A percentile compares a stretch with the other conserved stretches of the same genome.
Evolutionary conservation across 2,329 filamentous ascomycete species (phyloP).

Genomic region (Plectosphaerella cucumerina): DNA sequence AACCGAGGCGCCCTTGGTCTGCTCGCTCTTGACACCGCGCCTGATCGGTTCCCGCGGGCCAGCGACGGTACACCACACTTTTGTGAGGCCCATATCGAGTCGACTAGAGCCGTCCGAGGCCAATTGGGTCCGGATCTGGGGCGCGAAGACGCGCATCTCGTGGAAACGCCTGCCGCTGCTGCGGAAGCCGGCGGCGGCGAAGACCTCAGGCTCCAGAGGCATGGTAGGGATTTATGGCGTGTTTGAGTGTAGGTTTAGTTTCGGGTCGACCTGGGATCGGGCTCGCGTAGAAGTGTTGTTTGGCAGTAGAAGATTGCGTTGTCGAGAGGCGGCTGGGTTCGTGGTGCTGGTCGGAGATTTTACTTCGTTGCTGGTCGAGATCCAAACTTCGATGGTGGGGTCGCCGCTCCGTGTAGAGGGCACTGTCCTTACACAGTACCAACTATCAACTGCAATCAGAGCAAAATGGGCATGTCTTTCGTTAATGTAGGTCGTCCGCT

Average conservation of each 20-base stretch:
- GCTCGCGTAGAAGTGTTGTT: no score
- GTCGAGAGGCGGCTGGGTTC: no score
- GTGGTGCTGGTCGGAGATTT: no score
- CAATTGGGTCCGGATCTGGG: slow-evolving; percentile 87
- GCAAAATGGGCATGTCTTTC: background rate
- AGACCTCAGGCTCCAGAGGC: slow-evolving; percentile 93
- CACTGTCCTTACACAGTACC: background rate
- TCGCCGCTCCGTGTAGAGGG: background rate
- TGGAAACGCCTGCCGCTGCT: slow-evolving; percentile 92
- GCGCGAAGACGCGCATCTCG: slow-evolving; percentile 83
- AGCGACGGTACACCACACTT: slow-evolving; percentile 87
- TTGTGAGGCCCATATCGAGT: slow-evolving; percentile 95
- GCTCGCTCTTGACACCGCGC: slow-evolving; percentile 21
- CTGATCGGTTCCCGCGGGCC: slow-evolving; percentile 69
- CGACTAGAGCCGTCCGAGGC: slow-evolving; percentile 91
- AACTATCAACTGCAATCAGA: background rate
- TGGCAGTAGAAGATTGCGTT: no score
- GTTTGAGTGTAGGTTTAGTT: no score
- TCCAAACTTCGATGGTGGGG: background rate
- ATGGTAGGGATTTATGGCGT: slow-evolving; percentile 39
- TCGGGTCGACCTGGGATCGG: no score
- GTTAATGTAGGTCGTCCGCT: background rate
- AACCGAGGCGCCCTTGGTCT: slow-evolving; percentile 58
- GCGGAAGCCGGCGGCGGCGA: slow-evolving; percentile 78
- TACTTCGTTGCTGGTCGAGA: background rate